Conservation (phyloP, 2,329 filamentous ascomycete species). For the Paecilomyces variotii region DNA sequence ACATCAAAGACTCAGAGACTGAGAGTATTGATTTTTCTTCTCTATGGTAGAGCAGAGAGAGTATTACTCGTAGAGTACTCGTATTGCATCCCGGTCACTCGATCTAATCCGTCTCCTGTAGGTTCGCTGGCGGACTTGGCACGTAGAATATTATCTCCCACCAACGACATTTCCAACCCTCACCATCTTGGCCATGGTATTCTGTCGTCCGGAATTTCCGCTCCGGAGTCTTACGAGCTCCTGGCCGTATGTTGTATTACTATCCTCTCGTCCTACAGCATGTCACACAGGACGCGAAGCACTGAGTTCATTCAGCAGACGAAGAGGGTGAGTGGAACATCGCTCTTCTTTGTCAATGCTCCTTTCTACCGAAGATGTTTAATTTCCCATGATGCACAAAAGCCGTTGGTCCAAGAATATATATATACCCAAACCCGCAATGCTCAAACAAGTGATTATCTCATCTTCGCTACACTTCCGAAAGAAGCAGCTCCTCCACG, state of each 20-base stretch:
- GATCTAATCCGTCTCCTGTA: background rate
- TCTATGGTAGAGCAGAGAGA: too few species aligned
- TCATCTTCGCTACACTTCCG: too few species aligned
- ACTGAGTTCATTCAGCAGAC: background rate
- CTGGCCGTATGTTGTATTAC: background rate
- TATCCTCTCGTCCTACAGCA: background rate
- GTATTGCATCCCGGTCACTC: constrained; percentile 12
- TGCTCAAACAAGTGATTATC: too few species aligned
- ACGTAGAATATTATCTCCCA: background rate
- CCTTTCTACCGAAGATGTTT: too few species aligned
- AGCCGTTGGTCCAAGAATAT: too few species aligned
- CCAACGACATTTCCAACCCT: background rate
- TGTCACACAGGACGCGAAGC: background rate
- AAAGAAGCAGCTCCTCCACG: too few species aligned
- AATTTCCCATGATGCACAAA: too few species aligned
- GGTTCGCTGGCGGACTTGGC: background rate
- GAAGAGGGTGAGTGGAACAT: too few species aligned
- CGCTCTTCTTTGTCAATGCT: too few species aligned
- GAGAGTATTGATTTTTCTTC: too few species aligned
- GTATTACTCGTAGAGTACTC: background rate
- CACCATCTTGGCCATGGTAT: background rate
- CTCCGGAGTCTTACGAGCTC: background rate
- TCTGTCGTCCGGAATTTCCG: background rate
- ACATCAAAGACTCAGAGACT: too few species aligned
- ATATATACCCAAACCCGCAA: too few species aligned